These are phyloP conservation scores for Mycena olivaceomarginata DNA, from an alignment of 768 basidiomycete genomes.

Conservation along the genomic window DNA sequence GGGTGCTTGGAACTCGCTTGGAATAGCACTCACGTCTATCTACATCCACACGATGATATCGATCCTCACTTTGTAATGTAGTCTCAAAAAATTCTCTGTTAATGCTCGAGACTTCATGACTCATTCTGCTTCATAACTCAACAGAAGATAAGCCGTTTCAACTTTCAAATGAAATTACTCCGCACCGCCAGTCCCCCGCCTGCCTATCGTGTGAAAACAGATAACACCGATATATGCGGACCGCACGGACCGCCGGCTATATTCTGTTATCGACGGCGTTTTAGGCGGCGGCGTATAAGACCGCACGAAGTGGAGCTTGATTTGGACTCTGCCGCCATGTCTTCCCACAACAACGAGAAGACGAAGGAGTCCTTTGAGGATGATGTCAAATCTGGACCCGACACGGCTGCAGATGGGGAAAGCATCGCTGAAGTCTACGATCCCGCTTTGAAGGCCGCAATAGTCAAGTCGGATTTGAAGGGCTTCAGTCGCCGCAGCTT, in stretches of 20 bases:
- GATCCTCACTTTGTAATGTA: no score
- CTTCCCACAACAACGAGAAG: slow-evolving; percentile 39
- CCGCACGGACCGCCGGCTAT: not conserved
- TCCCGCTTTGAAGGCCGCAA: slow-evolving; percentile 37
- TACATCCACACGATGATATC: no score
- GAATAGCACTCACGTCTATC: no score
- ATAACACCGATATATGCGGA: not conserved
- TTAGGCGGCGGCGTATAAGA: slow-evolving; percentile 13
- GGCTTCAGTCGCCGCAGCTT: slow-evolving; percentile 43
- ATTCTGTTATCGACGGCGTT: not conserved
- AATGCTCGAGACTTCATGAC: no score
- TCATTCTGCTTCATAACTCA: no score
- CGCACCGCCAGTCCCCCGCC: no score
- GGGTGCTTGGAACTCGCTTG: no score
- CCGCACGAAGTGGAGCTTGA: slow-evolving; percentile 6
- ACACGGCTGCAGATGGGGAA: not conserved
- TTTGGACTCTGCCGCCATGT: slow-evolving; percentile 24
- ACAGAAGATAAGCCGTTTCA: no score
- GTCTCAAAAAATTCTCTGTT: no score
- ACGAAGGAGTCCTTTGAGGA: slow-evolving; percentile 45
- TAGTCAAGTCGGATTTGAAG: slow-evolving; percentile 34
- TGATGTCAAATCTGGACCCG: slow-evolving; percentile 34
- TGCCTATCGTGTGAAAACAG: not conserved
- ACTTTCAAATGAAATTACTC: no score
- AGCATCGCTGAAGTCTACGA: slow-evolving; percentile 44